Evolutionary conservation across 2,329 filamentous ascomycete species (phyloP).

Genomic region (Paramyrothecium sp.): DNA sequence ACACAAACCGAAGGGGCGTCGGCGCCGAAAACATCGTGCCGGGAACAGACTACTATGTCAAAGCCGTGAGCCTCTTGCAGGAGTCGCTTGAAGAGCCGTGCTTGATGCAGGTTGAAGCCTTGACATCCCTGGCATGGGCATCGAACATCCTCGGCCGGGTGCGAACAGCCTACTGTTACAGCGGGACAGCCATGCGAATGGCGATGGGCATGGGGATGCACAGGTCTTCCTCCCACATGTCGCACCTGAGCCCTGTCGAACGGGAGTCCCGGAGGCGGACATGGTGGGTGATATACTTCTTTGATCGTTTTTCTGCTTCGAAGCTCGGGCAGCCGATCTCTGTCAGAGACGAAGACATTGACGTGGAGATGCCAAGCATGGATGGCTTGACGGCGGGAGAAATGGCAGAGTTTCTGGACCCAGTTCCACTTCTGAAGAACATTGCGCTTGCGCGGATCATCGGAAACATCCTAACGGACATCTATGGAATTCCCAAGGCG

Average conservation of each 20-base stretch:
- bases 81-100: slow-evolving; percentile 41
- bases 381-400: slow-evolving; percentile 23
- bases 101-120: slow-evolving; percentile 40
- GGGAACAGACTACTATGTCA: slow-evolving; percentile 40
- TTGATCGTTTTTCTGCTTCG: slow-evolving; percentile 28
- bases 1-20: slow-evolving; percentile 32
- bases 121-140: slow-evolving; percentile 28
- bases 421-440: slow-evolving; percentile 22
- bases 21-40: slow-evolving; percentile 31
- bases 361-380: slow-evolving; percentile 28
- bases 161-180: slow-evolving; percentile 28
- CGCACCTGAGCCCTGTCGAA: slow-evolving; percentile 16
- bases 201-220: slow-evolving; percentile 41
- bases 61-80: slow-evolving; percentile 36
- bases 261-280: slow-evolving; percentile 22
- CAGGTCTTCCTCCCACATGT: slow-evolving; percentile 22
- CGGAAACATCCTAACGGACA: slow-evolving; percentile 25
- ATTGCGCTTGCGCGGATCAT: slow-evolving; percentile 27
- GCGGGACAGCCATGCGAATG: slow-evolving; percentile 33
- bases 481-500: slow-evolving; percentile 24
- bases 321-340: slow-evolving; percentile 29
- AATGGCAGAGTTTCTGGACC: slow-evolving; percentile 25
- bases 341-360: slow-evolving; percentile 28
- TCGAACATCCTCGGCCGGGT: slow-evolving; percentile 32
- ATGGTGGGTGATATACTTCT: slow-evolving; percentile 32